phyloP scores from a whole-genome alignment of 305 asterid species.

The Petunia hybrid region DNA sequence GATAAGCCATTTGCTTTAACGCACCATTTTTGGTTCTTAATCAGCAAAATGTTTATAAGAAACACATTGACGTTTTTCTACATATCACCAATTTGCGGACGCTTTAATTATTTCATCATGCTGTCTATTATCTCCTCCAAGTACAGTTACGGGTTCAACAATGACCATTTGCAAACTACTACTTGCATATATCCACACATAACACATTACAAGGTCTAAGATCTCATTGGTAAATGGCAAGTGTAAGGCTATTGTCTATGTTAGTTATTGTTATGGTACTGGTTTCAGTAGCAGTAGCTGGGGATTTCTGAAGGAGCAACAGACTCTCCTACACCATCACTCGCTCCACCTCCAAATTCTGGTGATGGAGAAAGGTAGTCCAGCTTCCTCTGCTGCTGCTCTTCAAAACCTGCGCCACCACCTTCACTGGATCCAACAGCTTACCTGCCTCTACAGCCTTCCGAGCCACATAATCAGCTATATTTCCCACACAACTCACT shows the following conservation, averaged over 20 bases:
- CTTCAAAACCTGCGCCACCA: conserved; percentile 89
- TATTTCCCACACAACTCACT: conserved; percentile 94
- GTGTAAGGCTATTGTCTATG: background rate
- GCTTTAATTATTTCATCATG: background rate
- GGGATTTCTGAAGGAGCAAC: background rate
- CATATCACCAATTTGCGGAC: too few species aligned
- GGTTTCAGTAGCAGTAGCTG: background rate
- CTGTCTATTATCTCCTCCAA: background rate
- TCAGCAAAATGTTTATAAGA: background rate
- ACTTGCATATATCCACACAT: background rate
- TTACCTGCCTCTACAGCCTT: conserved; percentile 83
- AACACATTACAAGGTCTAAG: background rate
- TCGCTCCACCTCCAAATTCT: background rate
- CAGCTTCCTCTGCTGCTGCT: background rate
- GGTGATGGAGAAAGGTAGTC: background rate
- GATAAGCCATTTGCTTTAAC: background rate
- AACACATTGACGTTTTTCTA: background rate
- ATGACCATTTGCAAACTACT: background rate
- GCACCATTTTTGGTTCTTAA: background rate
- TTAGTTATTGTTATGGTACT: background rate
- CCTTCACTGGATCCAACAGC: conserved; percentile 87
- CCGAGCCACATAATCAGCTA: conserved; percentile 76
- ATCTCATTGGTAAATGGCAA: background rate
- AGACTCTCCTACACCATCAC: background rate
- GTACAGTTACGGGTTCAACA: too few species aligned